These are phyloP conservation scores for Hyaloscypha variabilis DNA, from an alignment of 495 filamentous ascomycete species.

Conservation along the genomic window DNA sequence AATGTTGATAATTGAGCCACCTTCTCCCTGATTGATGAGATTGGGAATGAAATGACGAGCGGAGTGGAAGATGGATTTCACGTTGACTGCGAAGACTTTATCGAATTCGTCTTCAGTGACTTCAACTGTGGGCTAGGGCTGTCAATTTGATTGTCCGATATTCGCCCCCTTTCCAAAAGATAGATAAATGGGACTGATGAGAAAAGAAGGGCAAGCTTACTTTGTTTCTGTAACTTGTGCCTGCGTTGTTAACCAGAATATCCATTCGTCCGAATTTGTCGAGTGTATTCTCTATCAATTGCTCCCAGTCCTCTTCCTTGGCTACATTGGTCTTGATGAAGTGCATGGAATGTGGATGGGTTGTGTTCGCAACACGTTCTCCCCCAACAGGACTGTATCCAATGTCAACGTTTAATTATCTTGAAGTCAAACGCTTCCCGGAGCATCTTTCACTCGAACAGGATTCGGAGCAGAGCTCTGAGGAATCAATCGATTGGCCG, in stretches of 20 bases:
- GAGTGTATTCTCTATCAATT: constrained; percentile 47
- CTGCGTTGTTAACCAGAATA: constrained; percentile 71
- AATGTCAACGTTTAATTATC: neutral
- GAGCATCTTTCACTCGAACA: too few relatives aligned
- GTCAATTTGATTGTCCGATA: neutral
- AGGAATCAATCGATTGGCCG: neutral
- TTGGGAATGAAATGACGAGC: constrained; percentile 54
- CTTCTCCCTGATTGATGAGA: constrained; percentile 56
- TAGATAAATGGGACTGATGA: neutral
- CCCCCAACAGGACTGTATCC: constrained; percentile 43
- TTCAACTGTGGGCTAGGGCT: constrained; percentile 52
- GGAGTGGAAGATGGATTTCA: constrained; percentile 63
- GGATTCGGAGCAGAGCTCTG: too few relatives aligned
- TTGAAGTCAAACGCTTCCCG: neutral
- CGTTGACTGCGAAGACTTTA: constrained; percentile 66
- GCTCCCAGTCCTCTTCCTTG: constrained; percentile 50
- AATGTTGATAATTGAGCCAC: constrained; percentile 67
- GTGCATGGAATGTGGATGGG: constrained; percentile 36
- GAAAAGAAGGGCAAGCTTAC: constrained; percentile 22
- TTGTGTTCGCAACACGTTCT: constrained; percentile 43
- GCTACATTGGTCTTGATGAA: constrained; percentile 57
- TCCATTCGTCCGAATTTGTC: constrained; percentile 55
- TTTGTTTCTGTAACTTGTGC: constrained; percentile 70
- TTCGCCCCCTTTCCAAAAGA: neutral
- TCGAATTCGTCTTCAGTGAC: constrained; percentile 71